Percentiles rank a stretch among this genome's conserved stretches.
Conservation (phyloP, 169 alveolate genomes). For the Plasmodium knowlesi region DNA sequence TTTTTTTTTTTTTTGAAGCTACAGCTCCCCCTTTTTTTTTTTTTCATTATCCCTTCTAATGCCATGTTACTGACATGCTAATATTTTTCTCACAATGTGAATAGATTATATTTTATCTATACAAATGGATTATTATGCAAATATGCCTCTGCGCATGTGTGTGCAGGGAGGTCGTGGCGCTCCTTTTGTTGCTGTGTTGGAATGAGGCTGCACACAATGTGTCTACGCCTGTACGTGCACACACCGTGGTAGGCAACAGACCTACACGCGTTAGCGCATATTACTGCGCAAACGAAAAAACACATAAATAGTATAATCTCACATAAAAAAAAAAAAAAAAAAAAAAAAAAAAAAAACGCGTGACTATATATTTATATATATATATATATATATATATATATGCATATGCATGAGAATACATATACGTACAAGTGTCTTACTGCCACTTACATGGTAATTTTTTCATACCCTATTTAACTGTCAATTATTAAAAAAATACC, state of each 20-base stretch:
- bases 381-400: too few relatives aligned
- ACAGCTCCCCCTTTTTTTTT: background rate
- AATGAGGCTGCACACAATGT: background rate
- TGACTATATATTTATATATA: background rate
- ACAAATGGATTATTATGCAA: background rate
- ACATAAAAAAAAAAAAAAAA: background rate
- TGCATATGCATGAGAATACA: background rate
- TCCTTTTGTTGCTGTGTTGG: background rate
- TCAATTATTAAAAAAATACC: constrained; percentile 33
- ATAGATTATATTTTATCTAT: background rate
- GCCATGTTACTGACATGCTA: background rate
- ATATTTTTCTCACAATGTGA: background rate
- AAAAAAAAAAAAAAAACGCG: background rate
- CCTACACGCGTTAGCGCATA: background rate
- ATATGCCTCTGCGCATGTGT: background rate
- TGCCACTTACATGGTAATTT: background rate
- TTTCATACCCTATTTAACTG: constrained; percentile 22
- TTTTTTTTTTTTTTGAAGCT: background rate
- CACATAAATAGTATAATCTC: background rate
- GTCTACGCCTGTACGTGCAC: background rate
- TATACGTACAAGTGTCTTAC: constrained; percentile 6
- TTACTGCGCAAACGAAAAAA: background rate
- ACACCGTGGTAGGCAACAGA: background rate
- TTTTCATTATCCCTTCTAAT: background rate
- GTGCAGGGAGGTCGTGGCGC: background rate